Evolutionary conservation across 106 monocot species (phyloP).

Genomic region (Allium cepa): DNA sequence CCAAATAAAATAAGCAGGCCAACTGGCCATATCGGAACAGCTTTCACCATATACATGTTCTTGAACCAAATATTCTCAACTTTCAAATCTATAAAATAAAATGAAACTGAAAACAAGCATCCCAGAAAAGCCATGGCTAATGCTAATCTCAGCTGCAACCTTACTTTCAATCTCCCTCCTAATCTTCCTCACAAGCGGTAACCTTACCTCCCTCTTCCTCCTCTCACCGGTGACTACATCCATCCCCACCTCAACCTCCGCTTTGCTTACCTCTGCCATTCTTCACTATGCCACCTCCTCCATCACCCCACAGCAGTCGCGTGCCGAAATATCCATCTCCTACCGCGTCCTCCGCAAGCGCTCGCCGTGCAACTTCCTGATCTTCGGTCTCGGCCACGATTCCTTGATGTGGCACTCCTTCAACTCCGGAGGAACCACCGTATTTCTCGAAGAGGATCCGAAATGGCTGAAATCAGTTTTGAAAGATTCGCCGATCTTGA

Average conservation of each 20-base stretch:
- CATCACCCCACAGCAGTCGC: slow-evolving; percentile 10
- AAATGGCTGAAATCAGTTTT: slow-evolving; percentile 37
- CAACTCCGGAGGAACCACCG: slow-evolving; percentile 67
- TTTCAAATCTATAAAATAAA: too few relatives aligned
- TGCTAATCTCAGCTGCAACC: not conserved
- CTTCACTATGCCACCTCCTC: slow-evolving; percentile 11
- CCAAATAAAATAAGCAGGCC: too few relatives aligned
- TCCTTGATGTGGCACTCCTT: slow-evolving; percentile 73
- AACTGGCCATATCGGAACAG: too few relatives aligned
- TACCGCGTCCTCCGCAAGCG: slow-evolving; percentile 6
- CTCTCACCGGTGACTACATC: not conserved
- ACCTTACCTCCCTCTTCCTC: slow-evolving; percentile 1
- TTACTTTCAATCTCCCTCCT: slow-evolving; percentile 5
- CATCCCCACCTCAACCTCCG: not conserved
- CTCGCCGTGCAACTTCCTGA: slow-evolving; percentile 76
- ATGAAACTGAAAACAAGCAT: not conserved
- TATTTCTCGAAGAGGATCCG: slow-evolving; percentile 89
- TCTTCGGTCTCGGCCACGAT: slow-evolving; percentile 86
- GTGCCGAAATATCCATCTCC: slow-evolving; percentile 1
- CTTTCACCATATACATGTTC: too few relatives aligned
- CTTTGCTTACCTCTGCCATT: not conserved
- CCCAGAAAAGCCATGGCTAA: not conserved
- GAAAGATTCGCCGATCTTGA: slow-evolving; percentile 23
- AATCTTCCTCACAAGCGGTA: not conserved
- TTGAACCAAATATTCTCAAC: not conserved